Evolutionary conservation across 768 basidiomycete species (phyloP), one percentile per base, ranked within the genome.

Genomic region (Mycena olivaceomarginata): DNA sequence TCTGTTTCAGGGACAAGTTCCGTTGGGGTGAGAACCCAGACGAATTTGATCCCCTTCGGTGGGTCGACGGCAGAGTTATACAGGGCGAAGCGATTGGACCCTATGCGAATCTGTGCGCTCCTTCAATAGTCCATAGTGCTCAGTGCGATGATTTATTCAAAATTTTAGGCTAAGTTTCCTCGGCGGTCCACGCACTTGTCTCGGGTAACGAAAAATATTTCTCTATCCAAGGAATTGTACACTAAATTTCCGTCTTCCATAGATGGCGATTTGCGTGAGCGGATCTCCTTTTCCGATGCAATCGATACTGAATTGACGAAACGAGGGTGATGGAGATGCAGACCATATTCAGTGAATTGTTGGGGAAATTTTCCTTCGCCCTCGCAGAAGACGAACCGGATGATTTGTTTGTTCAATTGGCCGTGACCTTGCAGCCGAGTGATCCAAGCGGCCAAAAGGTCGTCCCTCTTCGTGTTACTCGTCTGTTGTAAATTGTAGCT

Each of bases 241-340:
- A 59, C 57, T 59, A 20, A 59, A 59, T 59, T 59, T 59, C 16
- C 31, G 18, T 31, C 57, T 20, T 37, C 15, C 57, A 59, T 12
- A 59, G 57, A 59, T 59, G 57, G 57, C 57, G 57, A 59, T 59
- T 59, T 59, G 57, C 57, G 57, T 59, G 37, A 37, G 57, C 57
- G 57, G 57, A 37, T 8, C 57, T 56, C 31, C 31, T 59, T 37
- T 59, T 59, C 57, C 31, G 31, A 59, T 59, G 2, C 57, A 59
- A 20, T 59, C 31, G 57, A 59, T 31, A 59, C 31, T 59, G 57
- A 59, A 25, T 37, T 37, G 13, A 59, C 57, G 31, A 59, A 59
- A 59, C 57, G 15, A 59, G 57, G 57, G 57, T 59, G 25, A 31
- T 31, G 57, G 57, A 59, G 57, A 59, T 59, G 57, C 57, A 59